Base-by-base conservation (phyloP, 2,329 filamentous ascomycete species). In the Diaporthe destruens region DNA sequence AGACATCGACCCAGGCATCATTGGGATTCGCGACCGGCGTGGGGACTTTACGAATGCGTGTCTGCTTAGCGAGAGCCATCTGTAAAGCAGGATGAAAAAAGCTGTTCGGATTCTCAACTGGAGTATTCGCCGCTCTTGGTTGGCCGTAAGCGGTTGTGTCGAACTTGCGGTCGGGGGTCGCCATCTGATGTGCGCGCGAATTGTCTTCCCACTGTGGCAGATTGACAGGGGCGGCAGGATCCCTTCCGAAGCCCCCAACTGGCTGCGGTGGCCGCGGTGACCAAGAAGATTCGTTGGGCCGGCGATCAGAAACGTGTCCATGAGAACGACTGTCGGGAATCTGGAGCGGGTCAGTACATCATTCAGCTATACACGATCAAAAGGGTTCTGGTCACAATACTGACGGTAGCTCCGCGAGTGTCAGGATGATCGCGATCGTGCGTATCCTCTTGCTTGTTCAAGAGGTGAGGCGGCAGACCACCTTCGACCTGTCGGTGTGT, bases 381-480 rank as follows among this genome's bases (percentile, higher is more conserved):
- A 51, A 18, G 29, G 8, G 0, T 6, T 6, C 20, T 9, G 29
- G 18, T 18, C 29, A 53, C 53, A 32, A n/a, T 5, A 66, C 61
- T 53, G 25, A 66, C 61, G 14, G 32, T 53, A 7, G 61, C 47
- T 39, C 11, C 25, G 29, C 47, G 47, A 20, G 61, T 39, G 16
- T 5, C n/a, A n/a, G 44, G 14, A 20, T 20, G 14, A 23, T 16
- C 18, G 6, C 18, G n/a, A 32, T 66, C 32, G 32, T 39, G 44
- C n/a, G 32, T 9, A 20, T 29, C 14, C 23, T 39, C 47, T 23
- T 14, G 32, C 47, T 8, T 8, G 20, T 66, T 66, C 61, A 66
- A 14, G n/a, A 66, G 47, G 18, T 66, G 61, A n/a, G 61, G 61
- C 20, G 61, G 61, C 5, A 66, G 32, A 25, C 61, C 61, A 20